Evolutionary conservation across 306 rosid genomes (phyloP).

Genomic region (Sindora glabra): DNA sequence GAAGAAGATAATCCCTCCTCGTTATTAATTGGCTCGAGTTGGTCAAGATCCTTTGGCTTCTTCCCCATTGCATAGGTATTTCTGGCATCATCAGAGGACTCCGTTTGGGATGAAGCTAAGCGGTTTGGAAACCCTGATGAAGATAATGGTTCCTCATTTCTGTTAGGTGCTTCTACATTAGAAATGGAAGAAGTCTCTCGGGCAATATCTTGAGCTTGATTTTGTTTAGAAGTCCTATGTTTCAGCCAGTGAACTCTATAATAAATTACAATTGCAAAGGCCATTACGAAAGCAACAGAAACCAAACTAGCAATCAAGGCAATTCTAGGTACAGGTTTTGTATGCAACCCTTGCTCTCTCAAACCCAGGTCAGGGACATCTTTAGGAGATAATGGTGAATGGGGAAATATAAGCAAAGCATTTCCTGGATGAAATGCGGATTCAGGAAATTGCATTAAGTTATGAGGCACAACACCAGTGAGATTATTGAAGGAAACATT

Average conservation of each 20-base stretch:
- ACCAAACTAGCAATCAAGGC: constrained; percentile 51
- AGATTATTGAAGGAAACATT: constrained; percentile 66
- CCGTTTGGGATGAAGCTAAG: constrained; percentile 13
- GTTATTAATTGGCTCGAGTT: constrained; percentile 22
- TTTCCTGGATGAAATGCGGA: constrained; percentile 83
- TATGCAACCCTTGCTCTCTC: constrained; percentile 20
- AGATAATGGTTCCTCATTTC: constrained; percentile 30
- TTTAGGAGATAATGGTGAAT: constrained; percentile 29
- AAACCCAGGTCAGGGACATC: constrained; percentile 20
- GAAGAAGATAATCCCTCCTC: constrained; percentile 46
- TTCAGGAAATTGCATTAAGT: constrained; percentile 51
- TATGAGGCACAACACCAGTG: constrained; percentile 55
- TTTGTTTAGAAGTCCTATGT: constrained; percentile 24
- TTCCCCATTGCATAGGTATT: constrained; percentile 20
- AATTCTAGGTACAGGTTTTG: constrained; percentile 41
- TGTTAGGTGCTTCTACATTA: constrained; percentile 20
- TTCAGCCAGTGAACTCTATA: constrained; percentile 27
- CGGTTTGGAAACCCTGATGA: constrained; percentile 17
- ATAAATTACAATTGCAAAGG: constrained; percentile 29
- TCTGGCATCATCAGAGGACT: constrained; percentile 11
- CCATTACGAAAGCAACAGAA: constrained; percentile 37
- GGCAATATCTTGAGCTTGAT: constrained; percentile 19
- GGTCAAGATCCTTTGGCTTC: constrained; percentile 20
- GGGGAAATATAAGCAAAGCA: constrained; percentile 42
- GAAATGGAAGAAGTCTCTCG: constrained; percentile 31